A percentile compares a stretch with the other conserved stretches of the same genome.
Conservation (phyloP, 306 rosid species). For the Begonia fuchsioides region DNA sequence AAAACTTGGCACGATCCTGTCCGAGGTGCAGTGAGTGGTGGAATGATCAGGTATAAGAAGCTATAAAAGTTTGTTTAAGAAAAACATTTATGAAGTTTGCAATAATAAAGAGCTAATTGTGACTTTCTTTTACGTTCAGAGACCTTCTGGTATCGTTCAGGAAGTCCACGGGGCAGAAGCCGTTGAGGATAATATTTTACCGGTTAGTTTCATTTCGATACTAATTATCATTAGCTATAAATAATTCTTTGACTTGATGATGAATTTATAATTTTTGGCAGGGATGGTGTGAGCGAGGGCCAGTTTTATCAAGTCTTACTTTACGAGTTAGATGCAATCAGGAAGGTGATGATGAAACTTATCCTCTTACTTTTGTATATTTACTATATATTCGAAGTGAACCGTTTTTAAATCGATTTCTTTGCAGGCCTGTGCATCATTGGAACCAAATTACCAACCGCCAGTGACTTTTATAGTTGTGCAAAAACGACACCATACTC, state of each 20-base stretch:
- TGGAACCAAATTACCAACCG: conserved; percentile 91
- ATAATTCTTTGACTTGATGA: too few species aligned
- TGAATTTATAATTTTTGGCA: conserved; percentile 14
- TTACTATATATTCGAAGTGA: not conserved
- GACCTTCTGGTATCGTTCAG: conserved; percentile 84
- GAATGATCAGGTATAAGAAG: conserved; percentile 63
- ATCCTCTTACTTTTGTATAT: too few species aligned
- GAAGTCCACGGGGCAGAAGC: conserved; percentile 93
- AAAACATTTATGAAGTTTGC: too few species aligned
- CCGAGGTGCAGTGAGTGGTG: conserved; percentile 81
- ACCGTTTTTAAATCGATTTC: not conserved
- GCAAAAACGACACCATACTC: conserved; percentile 90
- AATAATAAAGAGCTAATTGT: not conserved
- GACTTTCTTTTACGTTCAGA: conserved; percentile 22
- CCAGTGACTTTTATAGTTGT: conserved; percentile 89
- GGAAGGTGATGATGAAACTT: conserved; percentile 42
- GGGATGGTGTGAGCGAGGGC: conserved; percentile 97
- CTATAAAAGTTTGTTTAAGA: not conserved
- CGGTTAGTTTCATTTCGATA: conserved; percentile 31
- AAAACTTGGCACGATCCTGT: conserved; percentile 92
- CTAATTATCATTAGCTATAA: too few species aligned
- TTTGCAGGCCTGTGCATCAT: conserved; percentile 75
- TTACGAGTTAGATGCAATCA: conserved; percentile 75
- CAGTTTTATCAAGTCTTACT: conserved; percentile 88
- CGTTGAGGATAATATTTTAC: conserved; percentile 76